Evolutionary conservation across 768 basidiomycete genomes (phyloP), one percentile per base, ranked within the genome.

Genomic region (Chalciporus sphaerocephalus): DNA sequence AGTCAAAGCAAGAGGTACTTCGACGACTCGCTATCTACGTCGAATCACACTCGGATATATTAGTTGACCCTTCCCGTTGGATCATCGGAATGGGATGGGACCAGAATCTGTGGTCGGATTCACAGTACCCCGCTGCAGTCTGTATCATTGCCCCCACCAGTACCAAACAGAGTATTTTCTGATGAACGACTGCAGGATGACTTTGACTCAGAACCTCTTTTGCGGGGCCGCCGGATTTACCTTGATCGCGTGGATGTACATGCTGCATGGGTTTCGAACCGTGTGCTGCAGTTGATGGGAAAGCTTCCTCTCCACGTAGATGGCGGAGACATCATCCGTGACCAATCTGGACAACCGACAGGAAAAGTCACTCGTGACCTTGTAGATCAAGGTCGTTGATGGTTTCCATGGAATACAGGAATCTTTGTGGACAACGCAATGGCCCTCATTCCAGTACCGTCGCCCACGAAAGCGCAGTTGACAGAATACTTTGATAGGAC

Each of bases 31-130:
- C 80, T 45, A 52, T 63, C 1, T 83, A 85, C 50, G 75, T 92
- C 44, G 56, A 69, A 4, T 62, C 72, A 1, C 78, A 81, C 42
- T 79, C 85, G 0, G 79, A 81, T 30, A 60, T 85, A 6, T 60
- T 68, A 1, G 59, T 73, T 3, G 75, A 87, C 56, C 69, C 66
- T 3, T 67, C 73, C 3, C 68, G 58, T 5, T 96, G 91, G 90
- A 78, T 96, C 33, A 71, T 83, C 54, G 93, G 92, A 10, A 78
- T 86, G 71, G 94, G 94, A 5, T 98, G 94, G 93, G 90, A 98
- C 58, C 92, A 98, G 65, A 95, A 87, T 1, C 74, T 76, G 46
- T 91, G 87, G 87, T 52, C 73, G 6, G 73, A 69, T 10, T 62
- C 70, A 8, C 59, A 71, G 18, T 93, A 91, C 52, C 92, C 92